Evolutionary conservation across 2,329 filamentous ascomycete species (phyloP).

Genomic region (Arthrobotrys megalospora): DNA sequence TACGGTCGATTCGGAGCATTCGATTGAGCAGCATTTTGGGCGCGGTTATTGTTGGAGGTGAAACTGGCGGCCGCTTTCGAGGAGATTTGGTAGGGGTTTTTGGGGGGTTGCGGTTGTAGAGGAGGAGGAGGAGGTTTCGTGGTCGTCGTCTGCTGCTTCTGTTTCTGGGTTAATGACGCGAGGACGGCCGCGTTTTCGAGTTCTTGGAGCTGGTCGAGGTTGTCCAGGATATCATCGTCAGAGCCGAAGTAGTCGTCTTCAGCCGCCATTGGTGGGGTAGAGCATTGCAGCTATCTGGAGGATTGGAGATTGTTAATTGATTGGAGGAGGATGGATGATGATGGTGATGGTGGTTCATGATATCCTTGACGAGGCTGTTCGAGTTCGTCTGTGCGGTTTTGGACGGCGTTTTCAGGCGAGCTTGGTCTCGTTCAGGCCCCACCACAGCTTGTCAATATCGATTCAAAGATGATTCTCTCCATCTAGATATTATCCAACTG

Average conservation of each 20-base stretch:
- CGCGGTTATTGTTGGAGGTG: conserved; percentile 18
- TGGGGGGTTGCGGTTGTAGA: conserved; percentile 18
- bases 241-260: conserved; percentile 60
- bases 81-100: conserved; percentile 54
- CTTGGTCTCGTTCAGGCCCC: background rate
- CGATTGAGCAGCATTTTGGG: conserved; percentile 24
- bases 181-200: conserved; percentile 57
- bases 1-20: conserved; percentile 12
- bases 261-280: conserved; percentile 54
- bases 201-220: conserved; percentile 58
- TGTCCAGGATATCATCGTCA: conserved; percentile 52
- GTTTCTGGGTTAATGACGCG: conserved; percentile 59
- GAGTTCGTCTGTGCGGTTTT: conserved; percentile 21
- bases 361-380: conserved; percentile 15
- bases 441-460: no score
- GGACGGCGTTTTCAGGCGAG: background rate
- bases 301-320: conserved; percentile 11
- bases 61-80: conserved; percentile 20
- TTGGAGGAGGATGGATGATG: conserved; percentile 1
- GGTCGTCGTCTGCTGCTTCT: conserved; percentile 9
- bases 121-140: background rate
- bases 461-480: no score
- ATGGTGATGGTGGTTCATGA: conserved; percentile 10
- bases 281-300: conserved; percentile 37
- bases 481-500: no score